phyloP scores from a whole-genome alignment of 768 basidiomycete species.

The Chalciporus sphaerocephalus region DNA sequence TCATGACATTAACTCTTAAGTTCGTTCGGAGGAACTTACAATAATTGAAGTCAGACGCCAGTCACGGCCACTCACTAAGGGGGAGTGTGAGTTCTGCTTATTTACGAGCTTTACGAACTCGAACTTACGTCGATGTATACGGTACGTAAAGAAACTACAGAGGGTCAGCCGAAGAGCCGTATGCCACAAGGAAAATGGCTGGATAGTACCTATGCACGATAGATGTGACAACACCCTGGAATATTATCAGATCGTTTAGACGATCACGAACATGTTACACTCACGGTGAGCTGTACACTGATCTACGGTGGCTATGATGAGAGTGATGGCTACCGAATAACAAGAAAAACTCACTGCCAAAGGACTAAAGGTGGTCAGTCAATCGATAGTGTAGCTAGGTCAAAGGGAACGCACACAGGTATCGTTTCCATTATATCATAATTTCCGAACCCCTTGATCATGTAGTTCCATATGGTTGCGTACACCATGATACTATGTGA shows the following conservation, averaged over 20 bases:
- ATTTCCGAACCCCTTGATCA: conserved; percentile 44
- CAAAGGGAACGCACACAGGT: conserved; percentile 35
- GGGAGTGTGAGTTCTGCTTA: background rate
- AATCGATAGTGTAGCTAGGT: background rate
- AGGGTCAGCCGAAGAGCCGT: background rate
- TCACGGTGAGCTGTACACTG: conserved; percentile 32
- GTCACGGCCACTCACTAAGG: conserved; percentile 24
- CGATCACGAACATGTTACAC: background rate
- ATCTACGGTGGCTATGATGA: conserved; percentile 9
- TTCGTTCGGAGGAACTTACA: conserved; percentile 26
- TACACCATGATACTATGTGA: conserved; percentile 40
- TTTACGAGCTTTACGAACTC: background rate
- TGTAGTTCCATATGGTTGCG: conserved; percentile 39
- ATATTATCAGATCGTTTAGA: conserved; percentile 2
- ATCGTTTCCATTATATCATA: conserved; percentile 37
- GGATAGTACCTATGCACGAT: conserved; percentile 45
- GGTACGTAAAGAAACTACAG: conserved; percentile 36
- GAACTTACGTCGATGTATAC: conserved; percentile 39
- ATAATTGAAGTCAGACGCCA: conserved; percentile 31
- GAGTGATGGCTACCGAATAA: background rate
- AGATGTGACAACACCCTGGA: conserved; percentile 45
- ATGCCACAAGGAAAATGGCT: too few relatives aligned
- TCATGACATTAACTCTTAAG: background rate
- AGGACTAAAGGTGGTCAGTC: conserved; percentile 10
- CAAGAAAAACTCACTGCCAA: conserved; percentile 18